phyloP scores from a whole-genome alignment of 352 stramenopile genomes.

The Aphanomyces euteiches region DNA sequence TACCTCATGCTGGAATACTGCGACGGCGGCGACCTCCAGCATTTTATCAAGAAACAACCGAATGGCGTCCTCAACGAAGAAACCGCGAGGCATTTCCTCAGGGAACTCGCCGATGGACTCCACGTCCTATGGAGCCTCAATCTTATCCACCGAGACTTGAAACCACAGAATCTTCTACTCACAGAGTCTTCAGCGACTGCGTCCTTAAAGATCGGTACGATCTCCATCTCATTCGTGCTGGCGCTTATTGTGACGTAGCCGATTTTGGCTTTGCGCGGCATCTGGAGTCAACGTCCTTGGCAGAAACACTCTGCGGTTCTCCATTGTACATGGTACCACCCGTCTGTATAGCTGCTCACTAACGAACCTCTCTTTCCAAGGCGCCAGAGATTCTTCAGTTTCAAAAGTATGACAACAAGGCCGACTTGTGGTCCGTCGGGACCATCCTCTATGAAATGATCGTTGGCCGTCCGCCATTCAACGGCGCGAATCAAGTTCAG shows the following conservation, averaged over 20 bases:
- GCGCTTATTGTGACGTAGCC: slow-evolving; percentile 40
- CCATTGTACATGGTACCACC: slow-evolving; percentile 91
- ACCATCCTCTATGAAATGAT: slow-evolving; percentile 96
- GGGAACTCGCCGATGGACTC: slow-evolving; percentile 64
- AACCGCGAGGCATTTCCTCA: slow-evolving; percentile 58
- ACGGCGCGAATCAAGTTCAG: slow-evolving; percentile 93
- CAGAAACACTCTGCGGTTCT: slow-evolving; percentile 94
- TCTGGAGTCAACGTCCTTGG: slow-evolving; percentile 87
- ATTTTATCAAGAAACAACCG: slow-evolving; percentile 78
- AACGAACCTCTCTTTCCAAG: slow-evolving; percentile 1
- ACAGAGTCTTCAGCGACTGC: slow-evolving; percentile 52
- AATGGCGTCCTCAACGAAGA: slow-evolving; percentile 37
- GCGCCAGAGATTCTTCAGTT: slow-evolving; percentile 95
- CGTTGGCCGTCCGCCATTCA: slow-evolving; percentile 89
- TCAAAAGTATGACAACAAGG: slow-evolving; percentile 95
- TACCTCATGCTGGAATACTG: slow-evolving; percentile 97
- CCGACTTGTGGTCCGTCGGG: slow-evolving; percentile 95
- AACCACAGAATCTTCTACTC: slow-evolving; percentile 96
- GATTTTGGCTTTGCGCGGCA: slow-evolving; percentile 97
- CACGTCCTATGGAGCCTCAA: slow-evolving; percentile 69
- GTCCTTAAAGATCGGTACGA: slow-evolving; percentile 60
- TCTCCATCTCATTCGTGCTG: background rate
- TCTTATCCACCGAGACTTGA: slow-evolving; percentile 88
- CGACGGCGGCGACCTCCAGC: slow-evolving; percentile 92
- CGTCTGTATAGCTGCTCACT: too few relatives aligned